phyloP scores from a whole-genome alignment of 2,329 filamentous ascomycete genomes.

The Scedosporium apiospermum region DNA sequence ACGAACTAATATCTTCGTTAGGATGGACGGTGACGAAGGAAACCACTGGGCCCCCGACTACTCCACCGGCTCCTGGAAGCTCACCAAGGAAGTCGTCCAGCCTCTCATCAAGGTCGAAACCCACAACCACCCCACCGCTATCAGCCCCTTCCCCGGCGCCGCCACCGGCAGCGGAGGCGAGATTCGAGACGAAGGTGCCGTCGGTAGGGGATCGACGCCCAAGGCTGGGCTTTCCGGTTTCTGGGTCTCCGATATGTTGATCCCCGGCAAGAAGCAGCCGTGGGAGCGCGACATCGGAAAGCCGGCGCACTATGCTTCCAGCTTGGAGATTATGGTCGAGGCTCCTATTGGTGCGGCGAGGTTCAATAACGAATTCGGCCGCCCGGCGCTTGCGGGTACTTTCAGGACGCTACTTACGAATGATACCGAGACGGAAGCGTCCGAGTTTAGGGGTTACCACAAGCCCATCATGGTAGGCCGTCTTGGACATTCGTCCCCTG shows the following conservation, averaged over 20 bases:
- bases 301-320: constrained; percentile 85
- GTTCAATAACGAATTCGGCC: constrained; percentile 97
- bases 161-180: constrained; percentile 94
- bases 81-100: constrained; percentile 78
- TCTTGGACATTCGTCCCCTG: background rate
- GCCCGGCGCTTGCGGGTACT: constrained; percentile 78
- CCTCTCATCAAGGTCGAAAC: constrained; percentile 93
- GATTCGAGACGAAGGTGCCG: constrained; percentile 89
- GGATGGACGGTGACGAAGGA: constrained; percentile 27
- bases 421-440: constrained; percentile 39
- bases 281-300: constrained; percentile 92
- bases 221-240: constrained; percentile 90
- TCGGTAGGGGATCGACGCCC: constrained; percentile 83
- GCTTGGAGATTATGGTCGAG: constrained; percentile 94
- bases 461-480: constrained; percentile 83
- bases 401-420: constrained; percentile 82
- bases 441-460: constrained; percentile 81
- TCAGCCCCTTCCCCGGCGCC: constrained; percentile 85
- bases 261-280: constrained; percentile 70
- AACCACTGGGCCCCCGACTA: constrained; percentile 78
- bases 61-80: constrained; percentile 76
- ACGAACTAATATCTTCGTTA: constrained; percentile 4
- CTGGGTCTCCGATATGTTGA: constrained; percentile 88
- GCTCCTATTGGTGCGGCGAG: constrained; percentile 89
- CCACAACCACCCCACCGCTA: constrained; percentile 94